phyloP scores from a whole-genome alignment of 192 early-diverging fungal genomes.

The Coemansia sp. region DNA sequence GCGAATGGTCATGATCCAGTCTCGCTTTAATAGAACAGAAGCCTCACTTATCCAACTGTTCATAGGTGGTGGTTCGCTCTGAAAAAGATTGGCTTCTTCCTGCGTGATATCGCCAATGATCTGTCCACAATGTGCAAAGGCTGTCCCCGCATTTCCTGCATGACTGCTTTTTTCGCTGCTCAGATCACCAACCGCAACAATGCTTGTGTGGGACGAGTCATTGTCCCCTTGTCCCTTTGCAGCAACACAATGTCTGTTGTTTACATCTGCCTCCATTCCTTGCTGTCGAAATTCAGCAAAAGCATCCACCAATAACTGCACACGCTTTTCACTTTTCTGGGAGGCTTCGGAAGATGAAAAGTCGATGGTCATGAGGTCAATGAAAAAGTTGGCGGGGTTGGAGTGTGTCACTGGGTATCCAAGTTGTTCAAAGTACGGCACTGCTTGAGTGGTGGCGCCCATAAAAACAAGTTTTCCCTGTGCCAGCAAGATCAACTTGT shows the following conservation, averaged over 20 bases:
- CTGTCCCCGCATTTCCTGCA: not conserved
- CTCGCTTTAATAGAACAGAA: constrained; percentile 24
- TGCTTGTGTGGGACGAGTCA: constrained; percentile 7
- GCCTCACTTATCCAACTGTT: constrained; percentile 37
- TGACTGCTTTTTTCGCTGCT: constrained; percentile 4
- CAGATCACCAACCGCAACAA: not conserved
- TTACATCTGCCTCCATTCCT: not conserved
- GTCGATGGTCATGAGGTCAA: constrained; percentile 60
- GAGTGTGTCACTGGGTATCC: constrained; percentile 59
- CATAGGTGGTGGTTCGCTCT: constrained; percentile 30
- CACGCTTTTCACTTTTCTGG: constrained; percentile 33
- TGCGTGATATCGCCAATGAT: constrained; percentile 26
- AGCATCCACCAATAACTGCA: constrained; percentile 28
- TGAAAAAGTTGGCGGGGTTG: constrained; percentile 68
- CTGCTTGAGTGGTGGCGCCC: constrained; percentile 44
- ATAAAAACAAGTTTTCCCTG: constrained; percentile 62
- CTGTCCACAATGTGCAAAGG: not conserved
- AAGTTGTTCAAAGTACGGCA: constrained; percentile 47
- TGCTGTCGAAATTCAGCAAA: constrained; percentile 20
- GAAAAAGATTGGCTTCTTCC: constrained; percentile 26
- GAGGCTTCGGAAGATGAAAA: constrained; percentile 37
- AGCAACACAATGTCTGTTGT: not conserved
- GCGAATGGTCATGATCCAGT: constrained; percentile 29
- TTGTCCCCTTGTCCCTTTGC: not conserved
- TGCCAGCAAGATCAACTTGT: constrained; percentile 70